A percentile compares a stretch with the other conserved stretches of the same genome.
Conservation (phyloP, 257 asterid genomes). For the Phtheirospermum japonicum region DNA sequence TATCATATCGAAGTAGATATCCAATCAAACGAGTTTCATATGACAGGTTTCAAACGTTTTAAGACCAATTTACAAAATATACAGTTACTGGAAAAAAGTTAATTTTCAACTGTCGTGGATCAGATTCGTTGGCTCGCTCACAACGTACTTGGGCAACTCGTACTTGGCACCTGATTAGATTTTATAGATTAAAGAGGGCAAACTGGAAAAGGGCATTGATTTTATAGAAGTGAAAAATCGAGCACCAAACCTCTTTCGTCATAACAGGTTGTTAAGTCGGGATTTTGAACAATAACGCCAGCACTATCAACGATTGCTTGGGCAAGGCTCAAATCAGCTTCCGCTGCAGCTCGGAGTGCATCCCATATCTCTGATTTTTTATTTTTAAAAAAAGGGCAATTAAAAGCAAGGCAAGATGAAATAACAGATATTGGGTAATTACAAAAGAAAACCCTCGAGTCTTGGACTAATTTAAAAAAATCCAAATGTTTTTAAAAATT, state of each 20-base stretch:
- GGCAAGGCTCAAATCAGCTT: slow-evolving; percentile 64
- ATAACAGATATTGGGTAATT: no score
- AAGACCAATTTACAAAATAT: slow-evolving; percentile 45
- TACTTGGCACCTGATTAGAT: slow-evolving; percentile 67
- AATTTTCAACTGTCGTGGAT: slow-evolving; percentile 40
- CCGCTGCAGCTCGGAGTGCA: slow-evolving; percentile 90
- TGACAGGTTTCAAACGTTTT: no score
- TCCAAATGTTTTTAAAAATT: no score
- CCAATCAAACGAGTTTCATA: neutral
- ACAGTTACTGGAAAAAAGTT: slow-evolving; percentile 28
- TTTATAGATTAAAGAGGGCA: slow-evolving; percentile 4
- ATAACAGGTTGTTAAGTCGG: slow-evolving; percentile 77
- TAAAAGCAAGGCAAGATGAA: neutral
- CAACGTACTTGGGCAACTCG: slow-evolving; percentile 80
- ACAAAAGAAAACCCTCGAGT: no score
- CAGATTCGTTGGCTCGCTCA: slow-evolving; percentile 86
- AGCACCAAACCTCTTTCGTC: slow-evolving; percentile 68
- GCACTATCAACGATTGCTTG: slow-evolving; percentile 86
- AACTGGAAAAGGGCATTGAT: neutral
- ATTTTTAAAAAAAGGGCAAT: neutral
- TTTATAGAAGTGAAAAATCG: neutral
- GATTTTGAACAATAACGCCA: slow-evolving; percentile 68
- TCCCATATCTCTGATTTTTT: slow-evolving; percentile 84
- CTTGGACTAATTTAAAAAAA: no score
- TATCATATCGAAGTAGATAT: neutral